phyloP scores from a whole-genome alignment of 169 alveolate species.

The Eimeria tenella region DNA sequence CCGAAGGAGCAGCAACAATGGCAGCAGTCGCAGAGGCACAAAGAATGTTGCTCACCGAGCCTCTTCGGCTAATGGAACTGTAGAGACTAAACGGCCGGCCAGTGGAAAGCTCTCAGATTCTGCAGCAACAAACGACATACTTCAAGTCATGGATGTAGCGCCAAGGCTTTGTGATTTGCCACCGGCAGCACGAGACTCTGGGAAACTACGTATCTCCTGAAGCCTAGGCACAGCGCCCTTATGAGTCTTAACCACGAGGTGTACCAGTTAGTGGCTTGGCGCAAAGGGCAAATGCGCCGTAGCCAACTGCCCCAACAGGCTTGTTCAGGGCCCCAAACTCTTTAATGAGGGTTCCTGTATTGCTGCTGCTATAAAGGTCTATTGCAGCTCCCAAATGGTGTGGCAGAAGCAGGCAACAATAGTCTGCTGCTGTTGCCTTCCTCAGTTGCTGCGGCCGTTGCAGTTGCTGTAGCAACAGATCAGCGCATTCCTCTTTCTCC shows the following conservation, averaged over 20 bases:
- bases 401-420: conserved; percentile 71
- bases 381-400: conserved; percentile 77
- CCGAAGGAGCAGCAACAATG: not conserved
- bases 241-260: not conserved
- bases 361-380: conserved; percentile 64
- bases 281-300: conserved; percentile 77
- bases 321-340: conserved; percentile 9
- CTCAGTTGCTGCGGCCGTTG: conserved; percentile 56
- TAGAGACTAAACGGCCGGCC: conserved; percentile 34
- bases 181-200: not conserved
- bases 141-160: not conserved
- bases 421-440: conserved; percentile 47
- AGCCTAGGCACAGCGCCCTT: not conserved
- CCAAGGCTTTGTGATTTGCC: not conserved
- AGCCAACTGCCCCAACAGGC: conserved; percentile 68
- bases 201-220: not conserved
- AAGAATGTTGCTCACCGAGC: conserved; percentile 18
- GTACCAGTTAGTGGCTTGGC: conserved; percentile 71
- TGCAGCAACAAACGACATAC: not conserved
- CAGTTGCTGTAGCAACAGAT: conserved; percentile 60
- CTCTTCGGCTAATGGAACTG: conserved; percentile 62
- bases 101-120: conserved; percentile 35
- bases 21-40: not conserved
- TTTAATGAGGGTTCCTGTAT: conserved; percentile 37
- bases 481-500: conserved; percentile 13